These are phyloP conservation scores for Lichtheimia ramosa DNA, from an alignment of 371 early-diverging fungal species.

Conservation along the genomic window DNA sequence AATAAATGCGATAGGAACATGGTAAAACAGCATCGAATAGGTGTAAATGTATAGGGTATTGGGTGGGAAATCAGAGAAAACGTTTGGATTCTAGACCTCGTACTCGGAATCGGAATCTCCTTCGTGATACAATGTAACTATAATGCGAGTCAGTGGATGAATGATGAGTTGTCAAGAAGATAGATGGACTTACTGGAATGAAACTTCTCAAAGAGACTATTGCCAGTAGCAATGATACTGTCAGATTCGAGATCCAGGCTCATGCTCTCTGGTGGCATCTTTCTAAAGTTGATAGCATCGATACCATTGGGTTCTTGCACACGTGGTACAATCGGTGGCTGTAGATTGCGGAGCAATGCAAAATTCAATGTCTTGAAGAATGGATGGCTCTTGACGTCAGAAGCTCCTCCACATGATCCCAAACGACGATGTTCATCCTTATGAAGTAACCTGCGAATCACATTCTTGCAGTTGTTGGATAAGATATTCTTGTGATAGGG, in stretches of 20 bases:
- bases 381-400: conserved; percentile 91
- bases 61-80: neutral
- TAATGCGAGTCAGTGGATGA: neutral
- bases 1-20: too few relatives aligned
- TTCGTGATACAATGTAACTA: conserved; percentile 68
- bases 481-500: conserved; percentile 22
- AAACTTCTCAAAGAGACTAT: conserved; percentile 71
- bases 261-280: conserved; percentile 61
- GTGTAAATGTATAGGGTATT: conserved; percentile 1
- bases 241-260: conserved; percentile 65
- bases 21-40: too few relatives aligned
- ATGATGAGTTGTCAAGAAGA: neutral
- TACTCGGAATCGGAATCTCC: conserved; percentile 60
- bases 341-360: conserved; percentile 83
- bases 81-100: conserved; percentile 4
- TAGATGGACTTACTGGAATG: conserved; percentile 56
- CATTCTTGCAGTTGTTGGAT: conserved; percentile 62
- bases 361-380: conserved; percentile 94
- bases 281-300: conserved; percentile 72
- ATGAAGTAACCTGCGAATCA: conserved; percentile 81
- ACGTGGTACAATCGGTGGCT: conserved; percentile 90
- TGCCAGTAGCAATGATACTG: conserved; percentile 26
- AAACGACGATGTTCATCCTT: conserved; percentile 87
- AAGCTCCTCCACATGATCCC: conserved; percentile 88
- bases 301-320: conserved; percentile 54